phyloP scores from a whole-genome alignment of 176 grass and related monocot genomes.

The Phragmites australis region DNA sequence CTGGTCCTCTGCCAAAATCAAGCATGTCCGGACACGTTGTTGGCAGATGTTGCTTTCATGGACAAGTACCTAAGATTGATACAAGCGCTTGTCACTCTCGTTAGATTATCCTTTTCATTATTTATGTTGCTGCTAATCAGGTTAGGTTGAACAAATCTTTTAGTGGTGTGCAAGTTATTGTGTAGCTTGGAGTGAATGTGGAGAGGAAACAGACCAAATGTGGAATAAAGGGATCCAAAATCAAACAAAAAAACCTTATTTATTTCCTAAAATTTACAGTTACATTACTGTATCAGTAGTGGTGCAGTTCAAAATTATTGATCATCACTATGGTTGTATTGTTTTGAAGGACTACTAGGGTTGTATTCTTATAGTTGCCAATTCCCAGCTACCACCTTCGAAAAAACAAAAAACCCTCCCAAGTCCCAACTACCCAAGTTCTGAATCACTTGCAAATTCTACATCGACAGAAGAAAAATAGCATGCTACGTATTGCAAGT shows the following conservation, averaged over 20 bases:
- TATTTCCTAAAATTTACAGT: not conserved
- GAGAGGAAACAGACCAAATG: not conserved
- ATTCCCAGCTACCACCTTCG: too few relatives aligned
- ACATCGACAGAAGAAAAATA: not conserved
- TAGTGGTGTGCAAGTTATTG: not conserved
- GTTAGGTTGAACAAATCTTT: conserved; percentile 8
- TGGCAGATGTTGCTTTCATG: conserved; percentile 21
- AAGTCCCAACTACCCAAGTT: not conserved
- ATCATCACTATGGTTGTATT: not conserved
- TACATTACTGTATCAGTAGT: not conserved
- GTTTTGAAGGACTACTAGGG: too few relatives aligned
- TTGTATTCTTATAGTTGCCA: not conserved
- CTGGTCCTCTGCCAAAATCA: not conserved
- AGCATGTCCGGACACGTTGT: conserved; percentile 14
- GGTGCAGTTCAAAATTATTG: not conserved
- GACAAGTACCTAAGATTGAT: conserved; percentile 15
- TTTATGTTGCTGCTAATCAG: not conserved
- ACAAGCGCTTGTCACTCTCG: not conserved
- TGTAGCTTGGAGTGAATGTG: not conserved
- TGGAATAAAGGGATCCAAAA: too few relatives aligned
- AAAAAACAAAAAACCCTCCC: too few relatives aligned
- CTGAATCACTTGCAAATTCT: not conserved
- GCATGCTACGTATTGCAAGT: not conserved
- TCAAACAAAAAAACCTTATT: not conserved
- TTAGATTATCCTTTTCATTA: not conserved